Evolutionary conservation across 768 basidiomycete genomes (phyloP).

Genomic region (Tylopilus sp.): DNA sequence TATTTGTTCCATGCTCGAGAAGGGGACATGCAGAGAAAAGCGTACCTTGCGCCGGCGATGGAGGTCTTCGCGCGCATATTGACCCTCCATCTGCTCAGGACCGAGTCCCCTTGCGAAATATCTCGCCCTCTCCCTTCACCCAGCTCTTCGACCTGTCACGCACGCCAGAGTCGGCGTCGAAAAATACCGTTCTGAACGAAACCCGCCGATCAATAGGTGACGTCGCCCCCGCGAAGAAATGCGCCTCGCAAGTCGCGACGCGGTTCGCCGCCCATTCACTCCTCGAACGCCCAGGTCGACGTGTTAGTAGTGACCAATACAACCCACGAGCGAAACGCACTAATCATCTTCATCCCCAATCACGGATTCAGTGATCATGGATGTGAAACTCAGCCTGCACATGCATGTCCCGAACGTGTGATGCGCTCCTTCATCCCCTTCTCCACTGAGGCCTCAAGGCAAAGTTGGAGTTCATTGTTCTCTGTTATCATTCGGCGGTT

Average conservation of each 20-base stretch:
- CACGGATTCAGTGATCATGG: constrained; percentile 52
- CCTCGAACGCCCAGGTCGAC: constrained; percentile 30
- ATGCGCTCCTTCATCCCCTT: too few species aligned
- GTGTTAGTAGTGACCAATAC: too few species aligned
- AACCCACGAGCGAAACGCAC: too few species aligned
- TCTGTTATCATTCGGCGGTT: too few species aligned
- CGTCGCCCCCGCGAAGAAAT: constrained; percentile 20
- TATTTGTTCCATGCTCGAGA: too few species aligned
- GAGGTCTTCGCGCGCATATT: constrained; percentile 86
- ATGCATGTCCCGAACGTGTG: too few species aligned
- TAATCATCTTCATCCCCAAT: constrained; percentile 47
- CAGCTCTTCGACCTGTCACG: constrained; percentile 61
- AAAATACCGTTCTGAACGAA: neutral
- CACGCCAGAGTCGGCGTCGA: neutral
- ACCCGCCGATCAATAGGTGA: constrained; percentile 50
- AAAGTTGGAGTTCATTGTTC: too few species aligned
- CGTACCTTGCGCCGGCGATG: constrained; percentile 70
- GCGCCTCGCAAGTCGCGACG: too few species aligned
- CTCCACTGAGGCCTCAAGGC: too few species aligned
- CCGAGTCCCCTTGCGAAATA: constrained; percentile 89
- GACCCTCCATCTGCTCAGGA: constrained; percentile 85
- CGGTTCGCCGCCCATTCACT: constrained; percentile 37
- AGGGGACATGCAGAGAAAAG: neutral
- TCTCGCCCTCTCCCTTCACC: constrained; percentile 94
- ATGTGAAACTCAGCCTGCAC: too few species aligned